Conservation (phyloP, 805 yeast genomes). For the Yarrowia sp. region DNA sequence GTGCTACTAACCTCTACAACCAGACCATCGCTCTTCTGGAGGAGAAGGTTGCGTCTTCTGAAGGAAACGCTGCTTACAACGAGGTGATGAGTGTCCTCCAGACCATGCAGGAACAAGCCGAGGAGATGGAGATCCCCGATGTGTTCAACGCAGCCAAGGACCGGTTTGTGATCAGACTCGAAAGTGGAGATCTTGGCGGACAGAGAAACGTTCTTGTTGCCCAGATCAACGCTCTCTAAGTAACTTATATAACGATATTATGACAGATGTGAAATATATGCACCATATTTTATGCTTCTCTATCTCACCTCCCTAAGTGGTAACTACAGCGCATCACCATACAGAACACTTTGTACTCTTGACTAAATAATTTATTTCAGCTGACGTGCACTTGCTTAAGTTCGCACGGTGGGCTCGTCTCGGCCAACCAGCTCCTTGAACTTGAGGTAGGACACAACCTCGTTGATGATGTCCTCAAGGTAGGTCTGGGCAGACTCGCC, state of each 20-base stretch:
- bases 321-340: no score
- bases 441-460: conserved; percentile 71
- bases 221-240: neutral
- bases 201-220: conserved; percentile 24
- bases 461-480: conserved; percentile 65
- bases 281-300: no score
- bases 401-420: conserved; percentile 86
- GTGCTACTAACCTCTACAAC: conserved; percentile 14
- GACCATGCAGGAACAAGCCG: conserved; percentile 31
- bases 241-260: conserved; percentile 8
- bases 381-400: conserved; percentile 53
- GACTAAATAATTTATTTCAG: conserved; percentile 27
- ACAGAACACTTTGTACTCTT: no score
- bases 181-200: conserved; percentile 29
- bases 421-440: conserved; percentile 78
- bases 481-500: conserved; percentile 67
- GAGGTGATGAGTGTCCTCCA: conserved; percentile 12
- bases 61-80: conserved; percentile 13
- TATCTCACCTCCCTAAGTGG: no score
- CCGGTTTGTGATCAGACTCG: conserved; percentile 1
- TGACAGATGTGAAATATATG: neutral
- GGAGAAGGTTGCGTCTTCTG: conserved; percentile 1
- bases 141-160: neutral
- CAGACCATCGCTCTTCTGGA: conserved; percentile 6
- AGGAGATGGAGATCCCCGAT: conserved; percentile 19